phyloP scores from a whole-genome alignment of 345 rosid species.

The Ailanthus altissimus region DNA sequence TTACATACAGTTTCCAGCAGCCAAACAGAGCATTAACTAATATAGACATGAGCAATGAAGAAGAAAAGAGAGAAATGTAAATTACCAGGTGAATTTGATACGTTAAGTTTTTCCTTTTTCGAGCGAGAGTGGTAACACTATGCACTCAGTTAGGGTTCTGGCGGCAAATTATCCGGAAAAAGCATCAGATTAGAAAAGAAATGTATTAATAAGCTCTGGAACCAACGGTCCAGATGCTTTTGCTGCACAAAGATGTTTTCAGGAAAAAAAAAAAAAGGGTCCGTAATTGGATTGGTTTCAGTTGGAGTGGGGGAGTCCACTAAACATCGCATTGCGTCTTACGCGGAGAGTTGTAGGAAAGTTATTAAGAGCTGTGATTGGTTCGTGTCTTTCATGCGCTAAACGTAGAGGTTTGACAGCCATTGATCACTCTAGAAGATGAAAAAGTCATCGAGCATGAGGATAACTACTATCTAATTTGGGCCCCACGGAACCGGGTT shows the following conservation, averaged over 20 bases:
- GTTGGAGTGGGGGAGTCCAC: background rate
- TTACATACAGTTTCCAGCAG: constrained; percentile 1
- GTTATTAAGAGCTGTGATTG: background rate
- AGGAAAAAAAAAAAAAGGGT: background rate
- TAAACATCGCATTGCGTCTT: background rate
- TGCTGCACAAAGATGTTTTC: background rate
- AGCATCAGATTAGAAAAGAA: background rate
- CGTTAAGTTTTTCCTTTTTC: background rate
- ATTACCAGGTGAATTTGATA: background rate
- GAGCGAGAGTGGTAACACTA: background rate
- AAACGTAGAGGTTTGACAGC: background rate
- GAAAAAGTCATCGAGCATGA: constrained; percentile 16
- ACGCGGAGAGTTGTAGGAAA: constrained; percentile 3
- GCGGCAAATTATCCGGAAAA: background rate
- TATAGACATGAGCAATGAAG: background rate
- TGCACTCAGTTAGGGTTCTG: background rate
- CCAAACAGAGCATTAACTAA: constrained; percentile 1
- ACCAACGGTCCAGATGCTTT: constrained; percentile 14
- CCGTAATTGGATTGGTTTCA: background rate
- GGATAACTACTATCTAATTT: constrained; percentile 24
- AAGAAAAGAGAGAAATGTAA: background rate
- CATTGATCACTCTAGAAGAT: background rate
- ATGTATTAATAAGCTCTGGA: background rate
- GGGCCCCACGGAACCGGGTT: background rate
- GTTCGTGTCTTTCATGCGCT: constrained; percentile 16